A percentile compares a stretch with the other conserved stretches of the same genome.
These are phyloP conservation scores for Ophiostoma populinum DNA, from an alignment of 2,329 filamentous ascomycete species.

Conservation along the genomic window DNA sequence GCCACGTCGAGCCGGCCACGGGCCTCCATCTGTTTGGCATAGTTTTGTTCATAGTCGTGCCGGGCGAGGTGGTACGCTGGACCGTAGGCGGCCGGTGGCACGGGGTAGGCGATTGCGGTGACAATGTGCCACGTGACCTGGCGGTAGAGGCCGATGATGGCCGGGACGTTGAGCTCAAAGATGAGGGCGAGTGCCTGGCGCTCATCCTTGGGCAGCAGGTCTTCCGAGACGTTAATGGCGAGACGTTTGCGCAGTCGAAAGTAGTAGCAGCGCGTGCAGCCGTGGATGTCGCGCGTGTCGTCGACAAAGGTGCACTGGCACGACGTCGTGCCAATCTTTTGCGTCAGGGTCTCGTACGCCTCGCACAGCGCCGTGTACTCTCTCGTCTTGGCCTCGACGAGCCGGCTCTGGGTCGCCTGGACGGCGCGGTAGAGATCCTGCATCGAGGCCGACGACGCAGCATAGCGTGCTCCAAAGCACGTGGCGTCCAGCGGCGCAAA, in stretches of 20 bases:
- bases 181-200: slow-evolving; percentile 19
- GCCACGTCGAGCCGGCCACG: background rate
- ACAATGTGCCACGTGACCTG: slow-evolving; percentile 24
- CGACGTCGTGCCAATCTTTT: slow-evolving; percentile 15
- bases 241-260: slow-evolving; percentile 16
- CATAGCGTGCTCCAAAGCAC: slow-evolving; percentile 30
- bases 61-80: no score
- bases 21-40: background rate
- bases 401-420: slow-evolving; percentile 9
- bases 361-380: slow-evolving; percentile 18
- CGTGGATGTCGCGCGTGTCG: slow-evolving; percentile 12
- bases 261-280: slow-evolving; percentile 21
- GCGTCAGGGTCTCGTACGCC: slow-evolving; percentile 18
- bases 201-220: slow-evolving; percentile 20
- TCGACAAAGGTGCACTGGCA: slow-evolving; percentile 18
- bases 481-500: slow-evolving; percentile 24
- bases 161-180: slow-evolving; percentile 24
- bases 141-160: slow-evolving; percentile 20
- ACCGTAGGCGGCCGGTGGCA: no score
- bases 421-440: slow-evolving; percentile 13
- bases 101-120: slow-evolving; percentile 14
- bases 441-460: slow-evolving; percentile 17
- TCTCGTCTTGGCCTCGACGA: slow-evolving; percentile 13
- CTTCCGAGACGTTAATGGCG: slow-evolving; percentile 21
- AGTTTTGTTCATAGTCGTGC: no score